Evolutionary conservation across 305 asterid species (phyloP), one percentile per base, ranked within the genome.

Genomic region (Fraxinus sp.): DNA sequence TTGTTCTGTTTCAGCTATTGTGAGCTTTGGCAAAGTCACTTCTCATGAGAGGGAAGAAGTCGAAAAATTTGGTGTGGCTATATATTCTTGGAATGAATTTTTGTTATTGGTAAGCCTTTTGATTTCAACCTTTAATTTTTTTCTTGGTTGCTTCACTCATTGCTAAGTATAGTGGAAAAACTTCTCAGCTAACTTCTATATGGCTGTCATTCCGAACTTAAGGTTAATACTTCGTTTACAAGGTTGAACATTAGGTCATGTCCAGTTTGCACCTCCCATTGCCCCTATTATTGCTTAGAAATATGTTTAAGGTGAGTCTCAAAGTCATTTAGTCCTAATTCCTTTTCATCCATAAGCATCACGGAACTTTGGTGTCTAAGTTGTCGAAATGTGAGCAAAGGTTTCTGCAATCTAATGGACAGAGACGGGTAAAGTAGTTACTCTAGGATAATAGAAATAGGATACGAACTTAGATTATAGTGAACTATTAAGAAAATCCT

Each of bases 41-140:
- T 78, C 94, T 86, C 83, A 88, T 77, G 92, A 91, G 84, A 91
- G 88, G 86, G 91, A 90, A 81, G 92, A 91, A 72, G 85, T 81
- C 78, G 91, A 86, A 81, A 85, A 91, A 4, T 81, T 78, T 89
- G 92, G 91, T 28, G 91, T 88, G 86, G 77, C 86, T 80, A 86
- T 91, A 37, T 84, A 92, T 88, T 88, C 93, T 76, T 92, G 96
- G 96, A 89, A 86, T 80, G 92, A 91, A 14, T 92, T 92, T 82
- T 83, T 91, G 84, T 87, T 87, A 84, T 39, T 91, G 93, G 97
- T 92, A 88, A 85, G 94, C 78, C 80, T 24, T 78, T 57, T 70
- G 39, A 72, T 68, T 64, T 55, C 80, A 30, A 41, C 76, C 35
- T 80, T 22, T 74, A 73, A 32, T 66, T 82, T 74, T 39, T 37